phyloP scores from a whole-genome alignment of 768 basidiomycete genomes.

The Pholiota microspora region DNA sequence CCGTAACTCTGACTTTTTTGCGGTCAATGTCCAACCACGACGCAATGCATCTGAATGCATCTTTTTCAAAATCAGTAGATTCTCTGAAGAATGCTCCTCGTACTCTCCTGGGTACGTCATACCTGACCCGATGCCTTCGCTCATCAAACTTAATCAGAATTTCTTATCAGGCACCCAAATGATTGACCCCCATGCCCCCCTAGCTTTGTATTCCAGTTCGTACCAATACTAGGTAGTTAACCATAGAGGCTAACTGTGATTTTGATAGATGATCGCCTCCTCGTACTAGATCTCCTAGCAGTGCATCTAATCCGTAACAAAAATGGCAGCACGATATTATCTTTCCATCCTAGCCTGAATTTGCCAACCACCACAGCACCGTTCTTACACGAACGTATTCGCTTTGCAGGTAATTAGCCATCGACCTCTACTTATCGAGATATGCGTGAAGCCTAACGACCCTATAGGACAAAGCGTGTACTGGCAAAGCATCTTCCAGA shows the following conservation, averaged over 20 bases:
- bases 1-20: conserved; percentile 56
- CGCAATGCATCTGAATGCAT: conserved; percentile 19
- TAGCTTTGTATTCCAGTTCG: conserved; percentile 31
- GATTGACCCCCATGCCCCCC: conserved; percentile 41
- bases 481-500: conserved; percentile 40
- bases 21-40: conserved; percentile 35
- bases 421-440: not conserved
- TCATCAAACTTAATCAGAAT: not conserved
- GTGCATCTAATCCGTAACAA: conserved; percentile 46
- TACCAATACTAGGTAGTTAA: not conserved
- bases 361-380: conserved; percentile 38
- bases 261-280: conserved; percentile 25
- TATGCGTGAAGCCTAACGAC: not conserved
- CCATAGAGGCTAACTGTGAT: not conserved
- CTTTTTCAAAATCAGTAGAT: conserved; percentile 13
- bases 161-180: conserved; percentile 18
- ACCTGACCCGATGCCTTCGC: not conserved
- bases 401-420: conserved; percentile 37
- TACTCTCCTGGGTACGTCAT: conserved; percentile 8
- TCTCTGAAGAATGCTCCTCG: conserved; percentile 12
- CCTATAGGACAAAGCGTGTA: conserved; percentile 40
- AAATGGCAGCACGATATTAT: conserved; percentile 47
- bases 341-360: conserved; percentile 42
- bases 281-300: conserved; percentile 45
- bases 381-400: conserved; percentile 45